Conservation (phyloP, 2,329 filamentous ascomycete species). For the Fusarium sp. region DNA sequence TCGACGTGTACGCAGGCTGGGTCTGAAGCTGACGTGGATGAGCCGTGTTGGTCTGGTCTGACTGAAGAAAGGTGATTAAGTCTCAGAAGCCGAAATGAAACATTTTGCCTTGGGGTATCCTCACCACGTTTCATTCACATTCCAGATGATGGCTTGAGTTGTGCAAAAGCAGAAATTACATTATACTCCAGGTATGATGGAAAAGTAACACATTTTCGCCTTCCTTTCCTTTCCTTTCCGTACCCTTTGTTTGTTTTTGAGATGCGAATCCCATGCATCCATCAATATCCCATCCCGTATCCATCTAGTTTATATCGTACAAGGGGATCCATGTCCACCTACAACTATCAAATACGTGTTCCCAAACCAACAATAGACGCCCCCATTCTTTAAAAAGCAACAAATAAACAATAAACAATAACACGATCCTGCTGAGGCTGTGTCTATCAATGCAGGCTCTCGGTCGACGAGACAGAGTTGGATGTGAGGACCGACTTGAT, state of each 20-base stretch:
- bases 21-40: slow-evolving; percentile 37
- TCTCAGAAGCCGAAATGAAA: slow-evolving; percentile 32
- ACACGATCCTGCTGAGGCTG: not conserved
- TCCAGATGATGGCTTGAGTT: slow-evolving; percentile 2
- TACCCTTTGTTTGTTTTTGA: not conserved
- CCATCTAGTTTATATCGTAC: slow-evolving; percentile 19
- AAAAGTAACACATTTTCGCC: slow-evolving; percentile 11
- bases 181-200: slow-evolving; percentile 33
- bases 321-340: slow-evolving; percentile 2
- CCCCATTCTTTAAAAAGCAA: not conserved
- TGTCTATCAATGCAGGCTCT: slow-evolving; percentile 33
- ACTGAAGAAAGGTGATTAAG: slow-evolving; percentile 15
- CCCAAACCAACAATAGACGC: slow-evolving; percentile 12
- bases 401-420: not conserved
- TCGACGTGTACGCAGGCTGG: slow-evolving; percentile 58
- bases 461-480: slow-evolving; percentile 38
- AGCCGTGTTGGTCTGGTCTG: not conserved
- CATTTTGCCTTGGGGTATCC: not conserved
- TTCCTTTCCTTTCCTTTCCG: not conserved
- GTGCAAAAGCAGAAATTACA: slow-evolving; percentile 27
- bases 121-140: slow-evolving; percentile 30
- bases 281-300: not conserved
- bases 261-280: not conserved
- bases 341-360: not conserved
- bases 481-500: slow-evolving; percentile 33